Evolutionary conservation across 805 yeast species (phyloP).

Genomic region (Pichia deserticola): DNA sequence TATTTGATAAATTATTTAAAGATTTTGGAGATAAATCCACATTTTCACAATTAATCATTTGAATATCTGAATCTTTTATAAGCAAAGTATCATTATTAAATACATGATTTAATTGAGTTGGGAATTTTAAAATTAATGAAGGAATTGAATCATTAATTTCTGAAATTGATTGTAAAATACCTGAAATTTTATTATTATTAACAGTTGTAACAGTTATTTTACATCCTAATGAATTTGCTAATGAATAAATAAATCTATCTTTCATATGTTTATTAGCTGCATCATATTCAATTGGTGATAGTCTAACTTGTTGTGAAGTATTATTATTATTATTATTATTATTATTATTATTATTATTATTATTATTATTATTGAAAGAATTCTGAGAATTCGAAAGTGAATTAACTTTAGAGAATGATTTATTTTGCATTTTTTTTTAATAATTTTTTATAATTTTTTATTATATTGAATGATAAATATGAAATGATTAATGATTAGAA

Average conservation of each 20-base stretch:
- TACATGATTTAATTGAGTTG: constrained; percentile 34
- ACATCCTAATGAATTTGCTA: constrained; percentile 55
- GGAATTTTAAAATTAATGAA: constrained; percentile 48
- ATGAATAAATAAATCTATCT: constrained; percentile 48
- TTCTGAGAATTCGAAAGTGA: not conserved
- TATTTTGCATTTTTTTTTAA: constrained; percentile 1
- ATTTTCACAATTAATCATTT: constrained; percentile 8
- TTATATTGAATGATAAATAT: too few relatives aligned
- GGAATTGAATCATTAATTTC: constrained; percentile 34
- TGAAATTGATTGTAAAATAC: constrained; percentile 47
- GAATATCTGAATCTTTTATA: constrained; percentile 28
- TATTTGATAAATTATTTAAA: not conserved
- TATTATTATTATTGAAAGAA: too few relatives aligned
- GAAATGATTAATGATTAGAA: too few relatives aligned
- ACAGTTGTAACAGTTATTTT: constrained; percentile 52
- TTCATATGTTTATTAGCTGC: constrained; percentile 31
- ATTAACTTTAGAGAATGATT: not conserved
- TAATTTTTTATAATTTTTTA: too few relatives aligned
- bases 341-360: too few relatives aligned
- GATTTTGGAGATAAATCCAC: constrained; percentile 4
- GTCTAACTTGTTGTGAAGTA: not conserved
- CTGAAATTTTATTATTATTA: constrained; percentile 37
- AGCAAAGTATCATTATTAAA: constrained; percentile 32
- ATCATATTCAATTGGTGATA: constrained; percentile 21
- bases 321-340: not conserved